phyloP scores from a whole-genome alignment of 495 filamentous ascomycete species.

The Xylaria telfairii region DNA sequence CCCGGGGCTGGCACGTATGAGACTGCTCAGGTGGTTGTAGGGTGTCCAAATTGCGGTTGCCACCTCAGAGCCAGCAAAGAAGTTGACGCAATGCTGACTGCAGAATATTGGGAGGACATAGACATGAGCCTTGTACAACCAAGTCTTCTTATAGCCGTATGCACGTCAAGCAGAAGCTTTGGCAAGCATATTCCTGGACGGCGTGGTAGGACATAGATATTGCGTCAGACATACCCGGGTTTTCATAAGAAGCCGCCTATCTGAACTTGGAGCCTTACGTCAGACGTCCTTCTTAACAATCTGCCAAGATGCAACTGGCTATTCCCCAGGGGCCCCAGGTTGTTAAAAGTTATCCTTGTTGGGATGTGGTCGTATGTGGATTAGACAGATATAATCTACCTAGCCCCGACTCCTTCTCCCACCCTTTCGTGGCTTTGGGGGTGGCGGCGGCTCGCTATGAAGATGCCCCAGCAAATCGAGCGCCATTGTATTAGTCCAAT shows the following conservation, averaged over 20 bases:
- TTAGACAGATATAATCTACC: not conserved
- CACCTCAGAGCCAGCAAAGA: not conserved
- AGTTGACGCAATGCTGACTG: not conserved
- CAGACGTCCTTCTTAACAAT: not conserved
- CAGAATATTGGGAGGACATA: not conserved
- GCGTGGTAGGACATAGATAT: not conserved
- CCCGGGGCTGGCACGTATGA: not conserved
- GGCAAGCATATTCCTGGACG: not conserved
- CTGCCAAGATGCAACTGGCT: not conserved
- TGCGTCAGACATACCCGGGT: not conserved
- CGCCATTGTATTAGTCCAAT: constrained; percentile 82
- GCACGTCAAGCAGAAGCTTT: not conserved
- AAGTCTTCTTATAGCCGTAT: not conserved
- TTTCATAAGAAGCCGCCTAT: not conserved
- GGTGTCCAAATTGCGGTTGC: not conserved
- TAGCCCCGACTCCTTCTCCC: constrained; percentile 28
- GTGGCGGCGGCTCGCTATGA: constrained; percentile 77
- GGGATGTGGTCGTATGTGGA: not conserved
- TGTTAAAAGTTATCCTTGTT: not conserved
- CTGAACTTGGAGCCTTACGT: not conserved
- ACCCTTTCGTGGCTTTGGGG: constrained; percentile 47
- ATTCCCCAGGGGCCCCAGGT: not conserved
- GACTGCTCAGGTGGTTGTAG: not conserved
- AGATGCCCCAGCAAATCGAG: constrained; percentile 78
- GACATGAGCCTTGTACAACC: not conserved